Percentiles rank a stretch among this genome's conserved stretches.
phyloP scores from a whole-genome alignment of 2,329 filamentous ascomycete genomes.

The Orbilia ellipsospora region DNA sequence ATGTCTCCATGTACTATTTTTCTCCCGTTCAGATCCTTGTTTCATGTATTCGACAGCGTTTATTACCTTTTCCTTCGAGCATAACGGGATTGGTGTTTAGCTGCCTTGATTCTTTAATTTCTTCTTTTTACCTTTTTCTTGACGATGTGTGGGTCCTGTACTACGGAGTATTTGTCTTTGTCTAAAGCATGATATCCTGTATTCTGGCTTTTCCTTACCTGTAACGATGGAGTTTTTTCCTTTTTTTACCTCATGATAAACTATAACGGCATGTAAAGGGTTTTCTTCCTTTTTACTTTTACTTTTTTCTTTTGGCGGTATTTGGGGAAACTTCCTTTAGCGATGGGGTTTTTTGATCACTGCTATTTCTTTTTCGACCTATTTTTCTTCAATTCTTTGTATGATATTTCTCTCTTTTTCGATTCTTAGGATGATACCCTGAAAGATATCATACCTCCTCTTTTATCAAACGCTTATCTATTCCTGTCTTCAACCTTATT shows the following conservation, averaged over 20 bases:
- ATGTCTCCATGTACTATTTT: slow-evolving; percentile 13
- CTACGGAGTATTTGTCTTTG: slow-evolving; percentile 44
- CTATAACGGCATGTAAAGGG: slow-evolving; percentile 37
- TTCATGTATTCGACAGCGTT: slow-evolving; percentile 39
- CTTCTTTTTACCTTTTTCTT: slow-evolving; percentile 20
- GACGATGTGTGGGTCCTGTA: slow-evolving; percentile 31
- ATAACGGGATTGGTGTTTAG: slow-evolving; percentile 42
- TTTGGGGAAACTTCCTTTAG: slow-evolving; percentile 18
- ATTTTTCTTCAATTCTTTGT: slow-evolving; percentile 27
- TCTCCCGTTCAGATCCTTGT: neutral
- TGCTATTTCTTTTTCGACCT: slow-evolving; percentile 14
- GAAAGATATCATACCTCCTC: slow-evolving; percentile 3
- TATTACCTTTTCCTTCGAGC: slow-evolving; percentile 42
- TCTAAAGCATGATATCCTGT: slow-evolving; percentile 52
- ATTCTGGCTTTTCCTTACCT: slow-evolving; percentile 37
- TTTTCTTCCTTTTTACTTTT: slow-evolving; percentile 12
- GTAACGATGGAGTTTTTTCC: slow-evolving; percentile 51
- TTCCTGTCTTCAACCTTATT: slow-evolving; percentile 28
- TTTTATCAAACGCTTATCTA: neutral
- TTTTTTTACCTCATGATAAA: slow-evolving; percentile 24
- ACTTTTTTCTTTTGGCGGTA: slow-evolving; percentile 11
- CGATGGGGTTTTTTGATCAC: slow-evolving; percentile 23
- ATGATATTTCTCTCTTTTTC: slow-evolving; percentile 26
- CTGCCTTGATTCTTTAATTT: slow-evolving; percentile 19
- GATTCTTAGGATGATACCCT: slow-evolving; percentile 11